Percentiles rank a stretch among this genome's conserved stretches.
These are phyloP conservation scores for Veloboletus limbatus DNA, from an alignment of 1,284 basidiomycete genomes.

Conservation along the genomic window DNA sequence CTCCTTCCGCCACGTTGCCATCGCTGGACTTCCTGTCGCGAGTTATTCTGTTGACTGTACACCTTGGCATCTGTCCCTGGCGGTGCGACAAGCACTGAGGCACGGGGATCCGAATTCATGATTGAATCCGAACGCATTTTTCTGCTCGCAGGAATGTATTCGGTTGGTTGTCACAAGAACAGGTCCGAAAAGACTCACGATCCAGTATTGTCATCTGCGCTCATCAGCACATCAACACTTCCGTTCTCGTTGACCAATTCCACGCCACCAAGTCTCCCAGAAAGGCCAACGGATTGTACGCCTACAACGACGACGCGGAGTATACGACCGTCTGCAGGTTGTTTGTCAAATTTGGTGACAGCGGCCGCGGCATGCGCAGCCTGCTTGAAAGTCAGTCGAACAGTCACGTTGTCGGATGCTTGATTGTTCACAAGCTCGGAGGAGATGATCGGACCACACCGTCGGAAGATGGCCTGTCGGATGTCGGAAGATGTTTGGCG, in stretches of 20 bases:
- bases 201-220: slow-evolving; percentile 40
- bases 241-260: slow-evolving; percentile 60
- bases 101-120: slow-evolving; percentile 63
- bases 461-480: slow-evolving; percentile 75
- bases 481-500: not conserved
- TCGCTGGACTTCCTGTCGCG: slow-evolving; percentile 26
- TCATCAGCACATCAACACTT: slow-evolving; percentile 68
- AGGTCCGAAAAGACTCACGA: slow-evolving; percentile 50
- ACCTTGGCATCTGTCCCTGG: slow-evolving; percentile 62
- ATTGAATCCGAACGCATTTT: slow-evolving; percentile 85
- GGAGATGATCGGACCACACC: slow-evolving; percentile 66
- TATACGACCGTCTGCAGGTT: slow-evolving; percentile 77
- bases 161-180: not conserved
- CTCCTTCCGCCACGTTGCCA: slow-evolving; percentile 35
- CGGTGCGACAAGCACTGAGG: slow-evolving; percentile 66
- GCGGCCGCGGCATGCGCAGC: slow-evolving; percentile 63
- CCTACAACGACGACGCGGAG: slow-evolving; percentile 68
- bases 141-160: slow-evolving; percentile 38
- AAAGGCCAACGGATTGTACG: slow-evolving; percentile 35
- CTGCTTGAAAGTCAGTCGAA: slow-evolving; percentile 73
- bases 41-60: slow-evolving; percentile 41
- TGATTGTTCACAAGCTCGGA: slow-evolving; percentile 44
- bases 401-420: slow-evolving; percentile 49
- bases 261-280: slow-evolving; percentile 46
- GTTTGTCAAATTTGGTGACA: slow-evolving; percentile 73